A percentile compares a stretch with the other conserved stretches of the same genome.
Evolutionary conservation across 257 asterid genomes (phyloP).

Genomic region (Scutellaria baicalensis): DNA sequence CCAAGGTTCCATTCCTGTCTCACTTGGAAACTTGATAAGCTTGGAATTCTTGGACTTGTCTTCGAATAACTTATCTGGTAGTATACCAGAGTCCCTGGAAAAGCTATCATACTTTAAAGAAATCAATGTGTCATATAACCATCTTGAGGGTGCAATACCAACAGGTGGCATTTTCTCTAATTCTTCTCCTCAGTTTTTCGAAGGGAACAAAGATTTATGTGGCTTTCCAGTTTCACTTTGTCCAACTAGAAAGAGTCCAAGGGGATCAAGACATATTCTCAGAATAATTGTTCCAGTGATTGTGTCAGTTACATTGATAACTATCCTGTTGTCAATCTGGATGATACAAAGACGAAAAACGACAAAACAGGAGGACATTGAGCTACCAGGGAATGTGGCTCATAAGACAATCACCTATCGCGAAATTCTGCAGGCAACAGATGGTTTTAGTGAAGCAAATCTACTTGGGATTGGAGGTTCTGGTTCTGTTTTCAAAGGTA

Average conservation of each 20-base stretch:
- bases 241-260: not conserved
- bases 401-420: slow-evolving; percentile 17
- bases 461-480: slow-evolving; percentile 31
- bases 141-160: slow-evolving; percentile 32
- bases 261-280: not conserved
- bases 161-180: slow-evolving; percentile 25
- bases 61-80: slow-evolving; percentile 24
- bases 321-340: slow-evolving; percentile 9
- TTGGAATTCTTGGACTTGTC: slow-evolving; percentile 29
- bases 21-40: slow-evolving; percentile 29
- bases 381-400: not conserved
- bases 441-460: slow-evolving; percentile 21
- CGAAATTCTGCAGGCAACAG: slow-evolving; percentile 25
- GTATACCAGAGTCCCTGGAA: slow-evolving; percentile 24
- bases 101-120: slow-evolving; percentile 11
- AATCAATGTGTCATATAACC: slow-evolving; percentile 27
- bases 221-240: slow-evolving; percentile 17
- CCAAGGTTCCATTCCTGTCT: slow-evolving; percentile 28
- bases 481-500: slow-evolving; percentile 28
- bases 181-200: slow-evolving; percentile 20
- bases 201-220: slow-evolving; percentile 22
- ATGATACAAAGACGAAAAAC: slow-evolving; percentile 1
- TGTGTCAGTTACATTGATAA: not conserved
- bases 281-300: slow-evolving; percentile 13
- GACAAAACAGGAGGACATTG: slow-evolving; percentile 5